phyloP scores from a whole-genome alignment of 139 green algal genomes.

The Picochlorum sp. region DNA sequence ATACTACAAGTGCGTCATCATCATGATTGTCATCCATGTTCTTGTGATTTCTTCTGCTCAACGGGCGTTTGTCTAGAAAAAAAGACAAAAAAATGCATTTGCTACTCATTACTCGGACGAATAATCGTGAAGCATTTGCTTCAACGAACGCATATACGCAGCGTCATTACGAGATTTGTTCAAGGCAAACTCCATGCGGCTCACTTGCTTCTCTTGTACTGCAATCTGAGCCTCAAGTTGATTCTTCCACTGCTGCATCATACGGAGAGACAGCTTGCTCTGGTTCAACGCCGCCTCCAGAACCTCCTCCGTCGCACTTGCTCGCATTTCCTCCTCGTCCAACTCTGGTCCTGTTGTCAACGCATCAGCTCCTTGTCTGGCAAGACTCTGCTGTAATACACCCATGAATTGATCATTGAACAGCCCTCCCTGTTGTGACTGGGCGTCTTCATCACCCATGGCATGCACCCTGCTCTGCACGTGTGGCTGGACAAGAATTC shows the following conservation, averaged over 20 bases:
- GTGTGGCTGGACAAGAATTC: too few relatives aligned
- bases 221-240: constrained; percentile 14
- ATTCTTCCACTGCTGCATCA: background rate
- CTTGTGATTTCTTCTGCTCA: too few relatives aligned
- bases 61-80: too few relatives aligned
- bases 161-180: constrained; percentile 26
- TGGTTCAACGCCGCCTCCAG: constrained; percentile 6
- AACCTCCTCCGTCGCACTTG: constrained; percentile 6
- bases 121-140: constrained; percentile 24
- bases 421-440: background rate
- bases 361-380: constrained; percentile 16
- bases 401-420: constrained; percentile 9
- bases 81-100: background rate
- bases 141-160: constrained; percentile 19
- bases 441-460: background rate
- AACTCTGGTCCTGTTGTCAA: constrained; percentile 5
- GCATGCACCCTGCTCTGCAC: too few relatives aligned
- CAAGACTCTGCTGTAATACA: constrained; percentile 18
- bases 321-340: constrained; percentile 3
- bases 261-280: constrained; percentile 3
- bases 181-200: constrained; percentile 35
- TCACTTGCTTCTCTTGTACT: constrained; percentile 14
- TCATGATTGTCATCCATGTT: background rate
- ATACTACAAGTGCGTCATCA: background rate
- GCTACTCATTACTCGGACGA: background rate